Base-by-base conservation (phyloP, 202 grass and related monocot genomes). In the Brachypodium distachyon region DNA sequence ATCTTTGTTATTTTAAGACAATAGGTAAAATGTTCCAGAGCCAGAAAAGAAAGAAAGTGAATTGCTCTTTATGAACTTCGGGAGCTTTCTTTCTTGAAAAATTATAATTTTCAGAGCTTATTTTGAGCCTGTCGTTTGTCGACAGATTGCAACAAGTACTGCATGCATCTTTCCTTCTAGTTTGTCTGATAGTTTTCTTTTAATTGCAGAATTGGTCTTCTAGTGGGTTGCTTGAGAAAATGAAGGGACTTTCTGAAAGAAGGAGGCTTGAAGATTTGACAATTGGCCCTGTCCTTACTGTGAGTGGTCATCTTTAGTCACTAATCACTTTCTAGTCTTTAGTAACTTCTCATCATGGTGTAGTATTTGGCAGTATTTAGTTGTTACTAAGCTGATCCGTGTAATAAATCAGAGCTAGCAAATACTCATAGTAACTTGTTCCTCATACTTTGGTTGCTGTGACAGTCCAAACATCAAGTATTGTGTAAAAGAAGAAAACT, bases 181-280 rank as follows among this genome's bases (percentile, higher is more conserved):
- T 40, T 66, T 88, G 41, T 67, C 53, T 13, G 19, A 69, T 73
- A 22, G 32, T 61, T 79, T 36, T 19, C 55, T 80, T 87, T 7
- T 46, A 67, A 61, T 57, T 92, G 80, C 84, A 98, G 96, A 98
- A 98, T 50, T 98, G 91, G 91, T 77, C 76, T 42, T 90, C 96
- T 57, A 92, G 77, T 81, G 89, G 86, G 16, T 67, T 98, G 33
- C 67, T 98, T 83, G 81, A 86, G 59, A 98, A 98, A 83, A 86
- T 98, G 89, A 88, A 85, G 70, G 58, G 13, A 78, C 89, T 90
- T 81, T 93, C 95, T 74, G 87, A 80, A 51, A 85, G 91, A 79
- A 92, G 91, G 65, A 98, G 90, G 40, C 85, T 98, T 37, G 82
- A 95, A 85, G 95, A 98, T 82, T 90, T 98, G 86, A 98, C 95